Conservation (phyloP, 1,284 basidiomycete species). For the Papiliotrema flavescens region DNA sequence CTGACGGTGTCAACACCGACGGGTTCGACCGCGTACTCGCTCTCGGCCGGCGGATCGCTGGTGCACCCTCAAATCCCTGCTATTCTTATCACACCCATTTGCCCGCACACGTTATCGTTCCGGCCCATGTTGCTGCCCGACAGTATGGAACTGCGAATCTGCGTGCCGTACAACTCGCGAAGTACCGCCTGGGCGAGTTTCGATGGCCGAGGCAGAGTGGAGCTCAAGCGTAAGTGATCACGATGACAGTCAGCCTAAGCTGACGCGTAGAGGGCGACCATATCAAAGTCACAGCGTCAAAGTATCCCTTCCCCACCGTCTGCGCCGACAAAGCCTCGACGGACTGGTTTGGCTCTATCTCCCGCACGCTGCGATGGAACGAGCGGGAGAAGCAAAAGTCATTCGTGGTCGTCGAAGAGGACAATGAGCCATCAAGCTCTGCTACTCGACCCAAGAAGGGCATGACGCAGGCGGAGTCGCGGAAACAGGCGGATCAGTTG, state of each 20-base stretch:
- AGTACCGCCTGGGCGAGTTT: constrained; percentile 99
- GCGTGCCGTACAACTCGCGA: constrained; percentile 96
- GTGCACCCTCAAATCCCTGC: constrained; percentile 98
- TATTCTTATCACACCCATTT: constrained; percentile 94
- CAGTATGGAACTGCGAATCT: constrained; percentile 96
- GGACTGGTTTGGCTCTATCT: constrained; percentile 98
- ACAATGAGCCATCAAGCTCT: constrained; percentile 46
- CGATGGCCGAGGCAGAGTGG: constrained; percentile 93
- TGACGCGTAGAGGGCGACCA: constrained; percentile 83
- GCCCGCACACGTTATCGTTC: constrained; percentile 97
- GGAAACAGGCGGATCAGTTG: constrained; percentile 51
- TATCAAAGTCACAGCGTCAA: constrained; percentile 96
- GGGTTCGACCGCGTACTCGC: constrained; percentile 96
- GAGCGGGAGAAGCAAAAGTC: constrained; percentile 95
- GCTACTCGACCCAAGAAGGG: constrained; percentile 18
- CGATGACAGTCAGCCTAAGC: background rate
- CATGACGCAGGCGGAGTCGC: constrained; percentile 6
- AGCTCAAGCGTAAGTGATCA: constrained; percentile 73
- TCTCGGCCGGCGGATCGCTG: constrained; percentile 95
- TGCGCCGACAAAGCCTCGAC: constrained; percentile 95
- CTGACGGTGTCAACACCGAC: constrained; percentile 95
- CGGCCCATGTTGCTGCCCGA: constrained; percentile 97
- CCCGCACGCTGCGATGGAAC: constrained; percentile 95
- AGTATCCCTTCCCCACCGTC: constrained; percentile 97
- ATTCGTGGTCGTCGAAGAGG: constrained; percentile 94